These are phyloP conservation scores for Phalaenopsis equestris DNA, from an alignment of 106 monocot genomes.

Conservation along the genomic window DNA sequence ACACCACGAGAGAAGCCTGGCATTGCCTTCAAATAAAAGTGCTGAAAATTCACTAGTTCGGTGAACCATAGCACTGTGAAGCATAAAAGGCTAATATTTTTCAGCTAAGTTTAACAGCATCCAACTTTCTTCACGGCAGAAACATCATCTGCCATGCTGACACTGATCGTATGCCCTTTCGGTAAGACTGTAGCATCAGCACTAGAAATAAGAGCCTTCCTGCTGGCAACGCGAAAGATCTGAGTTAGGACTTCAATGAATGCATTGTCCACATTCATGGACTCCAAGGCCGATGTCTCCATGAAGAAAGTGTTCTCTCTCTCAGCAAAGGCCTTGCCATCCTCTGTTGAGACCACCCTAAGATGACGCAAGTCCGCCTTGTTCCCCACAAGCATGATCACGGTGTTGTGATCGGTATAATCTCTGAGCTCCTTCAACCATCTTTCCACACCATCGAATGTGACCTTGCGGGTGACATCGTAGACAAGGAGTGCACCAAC, in stretches of 20 bases:
- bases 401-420: conserved; percentile 14
- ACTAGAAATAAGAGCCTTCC: conserved; percentile 10
- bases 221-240: conserved; percentile 12
- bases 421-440: conserved; percentile 20
- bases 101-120: conserved; percentile 11
- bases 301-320: conserved; percentile 18
- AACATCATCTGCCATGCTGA: conserved; percentile 12
- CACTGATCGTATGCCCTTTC: conserved; percentile 15
- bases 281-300: conserved; percentile 20
- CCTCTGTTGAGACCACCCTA: conserved; percentile 6
- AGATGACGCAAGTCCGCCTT: conserved; percentile 19
- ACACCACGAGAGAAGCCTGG: no score
- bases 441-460: conserved; percentile 15
- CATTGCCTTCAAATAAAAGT: no score
- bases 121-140: conserved; percentile 21
- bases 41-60: no score
- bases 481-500: conserved; percentile 15
- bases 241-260: conserved; percentile 15
- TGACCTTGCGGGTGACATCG: conserved; percentile 13
- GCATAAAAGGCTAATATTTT: no score
- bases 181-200: conserved; percentile 6
- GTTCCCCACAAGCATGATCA: conserved; percentile 24
- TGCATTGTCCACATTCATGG: conserved; percentile 18
- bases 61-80: no score
- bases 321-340: conserved; percentile 13